These are phyloP conservation scores for Nepenthes alata DNA, from an alignment of 179 eudicot species.

Conservation along the genomic window DNA sequence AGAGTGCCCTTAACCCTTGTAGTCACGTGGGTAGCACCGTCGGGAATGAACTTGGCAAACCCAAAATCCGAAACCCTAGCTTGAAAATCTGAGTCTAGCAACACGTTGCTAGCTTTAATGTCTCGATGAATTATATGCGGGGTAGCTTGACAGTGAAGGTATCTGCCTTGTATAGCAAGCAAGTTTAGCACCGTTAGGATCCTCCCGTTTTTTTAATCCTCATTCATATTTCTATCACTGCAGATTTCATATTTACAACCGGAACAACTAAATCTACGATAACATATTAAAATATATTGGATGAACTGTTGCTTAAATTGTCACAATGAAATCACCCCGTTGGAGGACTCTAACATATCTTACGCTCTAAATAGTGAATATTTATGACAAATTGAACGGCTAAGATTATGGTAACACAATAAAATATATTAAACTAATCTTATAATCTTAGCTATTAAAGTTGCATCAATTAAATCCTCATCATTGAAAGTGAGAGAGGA, in stretches of 20 bases:
- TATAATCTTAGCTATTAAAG: no score
- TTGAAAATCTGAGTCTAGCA: constrained; percentile 69
- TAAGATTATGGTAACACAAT: no score
- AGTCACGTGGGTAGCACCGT: constrained; percentile 72
- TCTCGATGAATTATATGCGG: constrained; percentile 92
- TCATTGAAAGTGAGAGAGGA: no score
- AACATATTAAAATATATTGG: no score
- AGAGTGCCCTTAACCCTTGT: constrained; percentile 68
- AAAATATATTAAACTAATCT: no score
- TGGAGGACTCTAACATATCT: no score
- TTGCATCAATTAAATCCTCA: no score
- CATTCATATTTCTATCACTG: not conserved
- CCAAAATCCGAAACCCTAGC: constrained; percentile 97
- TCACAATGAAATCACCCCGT: no score
- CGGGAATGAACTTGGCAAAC: constrained; percentile 73
- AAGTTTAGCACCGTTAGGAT: not conserved
- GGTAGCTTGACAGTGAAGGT: constrained; percentile 73
- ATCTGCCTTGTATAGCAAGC: constrained; percentile 24
- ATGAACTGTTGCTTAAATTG: no score
- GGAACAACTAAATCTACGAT: constrained; percentile 1
- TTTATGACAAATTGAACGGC: no score
- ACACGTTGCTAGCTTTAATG: constrained; percentile 79
- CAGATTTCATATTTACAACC: not conserved
- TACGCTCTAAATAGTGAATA: no score
- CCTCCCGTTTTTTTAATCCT: no score